These are phyloP conservation scores for Coriaria nepalensis DNA, from an alignment of 306 rosid genomes.

Conservation along the genomic window DNA sequence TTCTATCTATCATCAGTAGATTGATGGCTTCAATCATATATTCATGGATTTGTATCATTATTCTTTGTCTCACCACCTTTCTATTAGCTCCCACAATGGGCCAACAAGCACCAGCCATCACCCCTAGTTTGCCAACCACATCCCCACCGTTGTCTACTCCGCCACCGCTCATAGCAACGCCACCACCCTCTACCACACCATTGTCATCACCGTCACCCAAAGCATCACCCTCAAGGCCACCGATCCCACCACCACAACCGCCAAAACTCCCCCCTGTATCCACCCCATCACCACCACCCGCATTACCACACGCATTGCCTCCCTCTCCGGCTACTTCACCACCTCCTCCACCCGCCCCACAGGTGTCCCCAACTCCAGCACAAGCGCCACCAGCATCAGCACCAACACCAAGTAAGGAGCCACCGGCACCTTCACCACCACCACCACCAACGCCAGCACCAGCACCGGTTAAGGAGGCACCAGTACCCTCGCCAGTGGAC, in stretches of 20 bases:
- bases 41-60: too few species aligned
- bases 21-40: too few species aligned
- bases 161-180: constrained; percentile 27
- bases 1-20: too few species aligned
- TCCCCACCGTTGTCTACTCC: constrained; percentile 27
- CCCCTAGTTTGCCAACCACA: constrained; percentile 27
- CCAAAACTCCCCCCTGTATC: constrained; percentile 8
- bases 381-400: constrained; percentile 49
- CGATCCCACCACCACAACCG: constrained; percentile 31
- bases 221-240: constrained; percentile 21
- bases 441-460: constrained; percentile 39
- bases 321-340: constrained; percentile 29
- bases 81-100: constrained; percentile 15
- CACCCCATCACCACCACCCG: constrained; percentile 11
- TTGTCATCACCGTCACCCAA: constrained; percentile 48
- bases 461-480: constrained; percentile 18
- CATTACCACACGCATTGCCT: constrained; percentile 14
- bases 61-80: not conserved
- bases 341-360: constrained; percentile 41
- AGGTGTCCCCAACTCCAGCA: constrained; percentile 49
- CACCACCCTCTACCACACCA: constrained; percentile 39
- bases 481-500: constrained; percentile 32
- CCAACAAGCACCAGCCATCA: constrained; percentile 23
- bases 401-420: constrained; percentile 41
- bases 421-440: constrained; percentile 44